A percentile compares a stretch with the other conserved stretches of the same genome.
Conservation (phyloP, 2,329 filamentous ascomycete species). For the Cadophora luteo-olivacea region DNA sequence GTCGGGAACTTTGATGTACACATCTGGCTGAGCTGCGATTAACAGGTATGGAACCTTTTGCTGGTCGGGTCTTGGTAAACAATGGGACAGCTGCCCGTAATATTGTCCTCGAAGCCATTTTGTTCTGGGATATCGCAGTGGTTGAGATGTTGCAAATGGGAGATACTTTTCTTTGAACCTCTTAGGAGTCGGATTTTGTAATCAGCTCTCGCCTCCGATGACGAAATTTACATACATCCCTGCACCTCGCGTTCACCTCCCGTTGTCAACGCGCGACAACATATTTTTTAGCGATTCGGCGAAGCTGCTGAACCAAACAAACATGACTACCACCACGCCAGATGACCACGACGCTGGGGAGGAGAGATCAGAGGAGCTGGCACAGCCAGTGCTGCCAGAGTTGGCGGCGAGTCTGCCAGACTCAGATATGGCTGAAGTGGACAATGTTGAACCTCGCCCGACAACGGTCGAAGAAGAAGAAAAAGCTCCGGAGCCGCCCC, state of each 20-base stretch:
- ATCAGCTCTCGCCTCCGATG: slow-evolving; percentile 24
- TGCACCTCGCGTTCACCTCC: slow-evolving; percentile 3
- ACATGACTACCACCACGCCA: slow-evolving; percentile 19
- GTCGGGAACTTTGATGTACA: slow-evolving; percentile 51
- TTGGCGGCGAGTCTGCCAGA: slow-evolving; percentile 14
- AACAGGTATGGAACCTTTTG: slow-evolving; percentile 42
- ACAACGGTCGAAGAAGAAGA: slow-evolving; percentile 6
- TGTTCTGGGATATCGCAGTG: slow-evolving; percentile 3
- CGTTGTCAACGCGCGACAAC: slow-evolving; percentile 1
- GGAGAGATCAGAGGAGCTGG: not conserved
- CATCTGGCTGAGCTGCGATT: slow-evolving; percentile 45
- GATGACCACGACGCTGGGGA: slow-evolving; percentile 5
- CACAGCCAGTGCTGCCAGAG: slow-evolving; percentile 1
- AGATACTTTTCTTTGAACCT: not conserved
- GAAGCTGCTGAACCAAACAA: not conserved
- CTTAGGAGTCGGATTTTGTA: slow-evolving; percentile 21
- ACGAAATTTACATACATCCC: slow-evolving; percentile 14
- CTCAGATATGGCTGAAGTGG: not conserved
- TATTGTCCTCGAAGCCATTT: slow-evolving; percentile 39
- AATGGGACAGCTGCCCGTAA: slow-evolving; percentile 32
- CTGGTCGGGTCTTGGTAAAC: slow-evolving; percentile 37
- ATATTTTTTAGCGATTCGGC: slow-evolving; percentile 4
- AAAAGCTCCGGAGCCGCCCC: not conserved
- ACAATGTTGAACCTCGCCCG: not conserved
- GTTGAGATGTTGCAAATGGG: not conserved